phyloP scores from a whole-genome alignment of 352 stramenopile genomes.

The Phytophthora idaei region DNA sequence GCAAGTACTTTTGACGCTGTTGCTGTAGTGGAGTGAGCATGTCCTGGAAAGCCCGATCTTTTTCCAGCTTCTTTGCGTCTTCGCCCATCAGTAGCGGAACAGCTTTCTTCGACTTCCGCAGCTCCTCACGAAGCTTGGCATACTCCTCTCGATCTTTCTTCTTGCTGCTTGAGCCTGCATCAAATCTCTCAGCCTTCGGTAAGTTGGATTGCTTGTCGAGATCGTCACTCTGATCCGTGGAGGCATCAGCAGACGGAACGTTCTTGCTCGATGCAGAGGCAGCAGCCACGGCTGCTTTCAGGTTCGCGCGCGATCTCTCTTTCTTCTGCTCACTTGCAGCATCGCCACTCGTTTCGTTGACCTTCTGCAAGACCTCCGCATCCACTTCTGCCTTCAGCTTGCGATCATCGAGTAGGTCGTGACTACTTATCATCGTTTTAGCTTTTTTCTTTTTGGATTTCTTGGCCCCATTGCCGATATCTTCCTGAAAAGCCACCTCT shows the following conservation, averaged over 20 bases:
- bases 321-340: slow-evolving; percentile 38
- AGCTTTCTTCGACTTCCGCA: slow-evolving; percentile 69
- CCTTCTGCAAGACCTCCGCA: slow-evolving; percentile 55
- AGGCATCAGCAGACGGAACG: neutral
- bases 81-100: slow-evolving; percentile 57
- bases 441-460: slow-evolving; percentile 60
- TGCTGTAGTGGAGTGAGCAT: slow-evolving; percentile 82
- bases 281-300: slow-evolving; percentile 58
- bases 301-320: slow-evolving; percentile 33
- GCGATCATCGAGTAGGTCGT: slow-evolving; percentile 68
- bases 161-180: slow-evolving; percentile 16
- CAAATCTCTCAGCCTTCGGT: slow-evolving; percentile 13
- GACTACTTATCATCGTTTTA: slow-evolving; percentile 78
- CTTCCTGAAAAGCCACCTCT: slow-evolving; percentile 69
- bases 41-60: slow-evolving; percentile 60
- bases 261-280: slow-evolving; percentile 19
- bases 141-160: slow-evolving; percentile 65
- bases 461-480: slow-evolving; percentile 30
- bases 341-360: slow-evolving; percentile 38
- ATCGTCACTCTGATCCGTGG: neutral
- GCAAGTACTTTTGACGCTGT: slow-evolving; percentile 73
- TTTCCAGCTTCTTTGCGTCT: slow-evolving; percentile 64
- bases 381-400: slow-evolving; percentile 74
- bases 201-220: neutral
- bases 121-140: slow-evolving; percentile 64